Percentiles rank a stretch among this genome's conserved stretches.
These are phyloP conservation scores for Trametes pubescens DNA, from an alignment of 1,284 basidiomycete species.

Conservation along the genomic window DNA sequence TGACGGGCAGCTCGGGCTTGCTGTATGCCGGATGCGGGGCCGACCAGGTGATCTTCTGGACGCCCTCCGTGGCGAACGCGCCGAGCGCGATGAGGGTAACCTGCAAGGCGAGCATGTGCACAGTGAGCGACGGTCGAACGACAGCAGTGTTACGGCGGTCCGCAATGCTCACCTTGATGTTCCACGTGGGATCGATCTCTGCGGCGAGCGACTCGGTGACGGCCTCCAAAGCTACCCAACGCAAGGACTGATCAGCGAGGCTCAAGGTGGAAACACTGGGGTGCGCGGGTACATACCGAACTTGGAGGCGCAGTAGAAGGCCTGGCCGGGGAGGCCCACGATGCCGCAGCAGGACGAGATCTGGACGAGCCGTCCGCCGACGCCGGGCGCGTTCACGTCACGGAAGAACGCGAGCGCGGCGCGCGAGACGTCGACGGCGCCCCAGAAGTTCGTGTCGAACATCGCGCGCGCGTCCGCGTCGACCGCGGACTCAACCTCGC, in stretches of 20 bases:
- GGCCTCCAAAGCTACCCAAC: too few species aligned
- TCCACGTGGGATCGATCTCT: too few species aligned
- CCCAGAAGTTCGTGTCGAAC: conserved; percentile 51
- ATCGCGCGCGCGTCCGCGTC: conserved; percentile 37
- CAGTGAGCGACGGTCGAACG: too few species aligned
- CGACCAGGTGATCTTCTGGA: not conserved
- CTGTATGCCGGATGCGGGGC: not conserved
- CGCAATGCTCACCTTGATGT: too few species aligned
- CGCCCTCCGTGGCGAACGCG: not conserved
- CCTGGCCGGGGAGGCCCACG: not conserved
- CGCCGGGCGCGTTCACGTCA: conserved; percentile 41
- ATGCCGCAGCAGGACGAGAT: conserved; percentile 21
- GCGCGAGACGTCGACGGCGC: conserved; percentile 42
- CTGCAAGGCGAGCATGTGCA: too few species aligned
- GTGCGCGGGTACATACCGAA: conserved; percentile 10
- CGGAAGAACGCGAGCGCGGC: conserved; percentile 48
- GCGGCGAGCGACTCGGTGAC: too few species aligned
- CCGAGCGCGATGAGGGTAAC: not conserved
- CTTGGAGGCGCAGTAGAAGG: conserved; percentile 25
- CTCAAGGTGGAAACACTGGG: not conserved
- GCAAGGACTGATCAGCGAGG: not conserved
- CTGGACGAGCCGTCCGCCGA: conserved; percentile 25
- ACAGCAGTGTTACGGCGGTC: too few species aligned
- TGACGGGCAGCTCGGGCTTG: not conserved
- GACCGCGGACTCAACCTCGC: conserved; percentile 45